Percentiles rank a stretch among this genome's conserved stretches.
phyloP scores from a whole-genome alignment of 78 protist genomes.

The Chrysochromulina tobinii region DNA sequence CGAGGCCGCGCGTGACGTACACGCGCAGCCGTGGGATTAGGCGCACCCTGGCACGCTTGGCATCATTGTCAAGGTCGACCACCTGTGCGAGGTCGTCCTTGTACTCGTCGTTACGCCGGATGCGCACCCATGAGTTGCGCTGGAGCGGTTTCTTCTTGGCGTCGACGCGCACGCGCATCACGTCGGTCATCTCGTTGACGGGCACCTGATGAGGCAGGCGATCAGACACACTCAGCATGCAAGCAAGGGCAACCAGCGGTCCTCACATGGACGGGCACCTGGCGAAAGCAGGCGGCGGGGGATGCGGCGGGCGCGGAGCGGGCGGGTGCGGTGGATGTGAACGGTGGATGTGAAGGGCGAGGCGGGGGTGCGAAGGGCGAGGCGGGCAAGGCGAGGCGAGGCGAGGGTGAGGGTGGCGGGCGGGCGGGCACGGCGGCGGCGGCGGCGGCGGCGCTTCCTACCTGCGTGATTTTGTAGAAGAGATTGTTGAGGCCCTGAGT shows the following conservation, averaged over 20 bases:
- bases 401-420: too few species aligned
- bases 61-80: background rate
- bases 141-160: background rate
- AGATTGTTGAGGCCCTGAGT: background rate
- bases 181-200: conserved; percentile 33
- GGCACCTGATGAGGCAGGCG: background rate
- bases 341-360: too few species aligned
- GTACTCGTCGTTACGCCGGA: background rate
- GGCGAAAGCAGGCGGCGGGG: too few species aligned
- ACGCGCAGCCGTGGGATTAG: background rate
- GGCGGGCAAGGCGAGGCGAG: too few species aligned
- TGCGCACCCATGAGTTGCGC: background rate
- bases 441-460: background rate
- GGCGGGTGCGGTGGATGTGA: too few species aligned
- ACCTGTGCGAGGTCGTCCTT: conserved; percentile 1
- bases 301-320: too few species aligned
- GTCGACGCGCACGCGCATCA: conserved; percentile 14
- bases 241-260: too few species aligned
- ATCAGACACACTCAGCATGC: too few species aligned
- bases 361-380: too few species aligned
- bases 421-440: too few species aligned
- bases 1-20: background rate
- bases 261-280: too few species aligned
- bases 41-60: background rate
- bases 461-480: background rate